A percentile compares a stretch with the other conserved stretches of the same genome.
Evolutionary conservation across 2,329 filamentous ascomycete genomes (phyloP).

Genomic region (Arthrobotrys pseudoclavata): DNA sequence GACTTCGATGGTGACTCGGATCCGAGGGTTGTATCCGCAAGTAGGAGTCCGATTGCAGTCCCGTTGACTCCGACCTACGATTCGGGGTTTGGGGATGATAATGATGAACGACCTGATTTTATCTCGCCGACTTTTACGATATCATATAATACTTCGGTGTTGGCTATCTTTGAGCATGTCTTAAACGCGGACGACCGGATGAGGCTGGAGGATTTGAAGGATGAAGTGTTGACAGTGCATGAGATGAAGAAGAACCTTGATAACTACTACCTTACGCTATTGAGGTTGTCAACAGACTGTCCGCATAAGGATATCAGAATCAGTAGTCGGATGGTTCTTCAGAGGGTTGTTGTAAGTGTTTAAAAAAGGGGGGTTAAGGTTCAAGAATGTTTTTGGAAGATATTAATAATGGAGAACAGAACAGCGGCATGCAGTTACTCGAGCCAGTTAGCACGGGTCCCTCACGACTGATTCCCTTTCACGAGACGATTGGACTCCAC

Average conservation of each 20-base stretch:
- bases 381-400: not conserved
- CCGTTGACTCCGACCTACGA: conserved; percentile 55
- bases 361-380: not conserved
- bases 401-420: conserved; percentile 46
- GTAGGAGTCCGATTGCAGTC: conserved; percentile 44
- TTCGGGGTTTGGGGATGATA: conserved; percentile 44
- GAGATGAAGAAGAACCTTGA: conserved; percentile 63
- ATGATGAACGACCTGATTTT: conserved; percentile 38
- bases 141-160: conserved; percentile 46
- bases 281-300: conserved; percentile 62
- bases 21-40: conserved; percentile 48
- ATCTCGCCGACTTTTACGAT: conserved; percentile 59
- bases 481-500: conserved; percentile 61
- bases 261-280: conserved; percentile 62
- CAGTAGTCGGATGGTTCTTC: conserved; percentile 61
- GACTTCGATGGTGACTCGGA: conserved; percentile 55
- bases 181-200: conserved; percentile 48
- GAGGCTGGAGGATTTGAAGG: conserved; percentile 55
- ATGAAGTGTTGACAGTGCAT: conserved; percentile 62
- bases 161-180: conserved; percentile 44
- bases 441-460: conserved; percentile 61
- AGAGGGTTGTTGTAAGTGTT: conserved; percentile 61
- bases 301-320: conserved; percentile 62
- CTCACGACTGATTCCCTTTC: conserved; percentile 61
- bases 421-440: conserved; percentile 60